Evolutionary conservation across 441 rosid genomes (phyloP), one percentile per base, ranked within the genome.

Genomic region (Manihot esculenta): DNA sequence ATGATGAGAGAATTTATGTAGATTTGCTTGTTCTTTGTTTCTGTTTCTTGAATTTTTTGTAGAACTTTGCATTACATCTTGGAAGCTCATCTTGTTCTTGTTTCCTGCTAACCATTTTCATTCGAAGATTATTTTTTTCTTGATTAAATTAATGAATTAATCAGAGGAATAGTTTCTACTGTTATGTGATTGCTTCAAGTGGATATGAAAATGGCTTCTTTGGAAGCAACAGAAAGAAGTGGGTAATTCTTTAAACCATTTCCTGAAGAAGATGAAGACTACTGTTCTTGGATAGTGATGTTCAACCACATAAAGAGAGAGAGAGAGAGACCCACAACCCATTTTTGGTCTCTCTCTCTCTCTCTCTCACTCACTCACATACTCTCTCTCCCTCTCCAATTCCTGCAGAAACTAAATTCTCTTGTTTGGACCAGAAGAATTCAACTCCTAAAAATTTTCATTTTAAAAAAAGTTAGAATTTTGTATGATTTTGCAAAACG

Each of bases 271-370:
- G 74, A 70, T 66, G 70, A 74, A 72, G 71, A 72, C 61, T 62
- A 69, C 66, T 41, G 69, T 49, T 47, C 33, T 64, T 45, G n/a
- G 69, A 23, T 57, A 62, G 64, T 75, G 69, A 77, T 54, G 59
- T 24, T 53, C 74, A 44, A 61, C 63, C 21, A 59, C 23, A 38
- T 24, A 42, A 53, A 68, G 10, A 66, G 55, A 68, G 10, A 66
- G 55, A 64, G 17, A 64, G 20, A 64, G 30, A 74, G 72, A 61
- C 70, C 75, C 69, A 66, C 69, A 66, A 30, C 41, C 80, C 65
- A 55, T 59, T 35, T 72, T 69, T 67, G 80, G 79, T 78, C 73
- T 69, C 76, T 56, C 65, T 69, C 67, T 70, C 74, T 72, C 58
- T 71, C 64, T n/a, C n/a, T n/a, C n/a, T n/a, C n/a, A n/a, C 62